Percentiles rank a stretch among this genome's conserved stretches.
Conservation (phyloP, 495 filamentous ascomycete species). For the Pseudevernia furfuracea region DNA sequence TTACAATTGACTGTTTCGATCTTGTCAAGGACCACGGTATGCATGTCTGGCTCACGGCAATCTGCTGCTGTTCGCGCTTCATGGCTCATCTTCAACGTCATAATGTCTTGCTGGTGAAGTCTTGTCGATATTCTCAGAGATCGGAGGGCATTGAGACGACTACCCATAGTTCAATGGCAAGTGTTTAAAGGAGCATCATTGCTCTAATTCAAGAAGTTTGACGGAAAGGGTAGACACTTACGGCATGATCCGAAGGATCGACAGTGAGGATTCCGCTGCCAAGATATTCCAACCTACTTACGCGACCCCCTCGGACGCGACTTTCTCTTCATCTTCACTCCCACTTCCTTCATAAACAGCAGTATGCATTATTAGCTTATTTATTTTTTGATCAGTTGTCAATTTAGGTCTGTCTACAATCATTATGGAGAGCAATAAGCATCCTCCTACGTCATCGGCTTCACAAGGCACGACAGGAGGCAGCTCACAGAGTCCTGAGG, state of each 20-base stretch:
- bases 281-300: constrained; percentile 2
- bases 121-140: background rate
- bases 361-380: background rate
- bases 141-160: background rate
- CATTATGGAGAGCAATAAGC: constrained; percentile 11
- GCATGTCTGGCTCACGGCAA: constrained; percentile 53
- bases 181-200: background rate
- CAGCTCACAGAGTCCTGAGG: constrained; percentile 10
- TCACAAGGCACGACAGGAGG: constrained; percentile 6
- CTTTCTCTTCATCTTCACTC: background rate
- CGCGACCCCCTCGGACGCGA: constrained; percentile 21
- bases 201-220: too few relatives aligned
- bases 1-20: constrained; percentile 42
- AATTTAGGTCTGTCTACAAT: background rate
- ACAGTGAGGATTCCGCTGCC: constrained; percentile 12
- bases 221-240: background rate
- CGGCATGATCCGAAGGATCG: constrained; percentile 12
- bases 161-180: background rate
- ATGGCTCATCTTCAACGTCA: constrained; percentile 29
- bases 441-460: constrained; percentile 3
- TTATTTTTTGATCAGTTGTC: background rate
- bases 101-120: background rate
- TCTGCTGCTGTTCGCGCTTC: constrained; percentile 64
- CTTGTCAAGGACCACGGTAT: constrained; percentile 41
- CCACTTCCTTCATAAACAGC: constrained; percentile 4